Evolutionary conservation across 139 green algal genomes (phyloP).

Genomic region (Gonium pectorale): DNA sequence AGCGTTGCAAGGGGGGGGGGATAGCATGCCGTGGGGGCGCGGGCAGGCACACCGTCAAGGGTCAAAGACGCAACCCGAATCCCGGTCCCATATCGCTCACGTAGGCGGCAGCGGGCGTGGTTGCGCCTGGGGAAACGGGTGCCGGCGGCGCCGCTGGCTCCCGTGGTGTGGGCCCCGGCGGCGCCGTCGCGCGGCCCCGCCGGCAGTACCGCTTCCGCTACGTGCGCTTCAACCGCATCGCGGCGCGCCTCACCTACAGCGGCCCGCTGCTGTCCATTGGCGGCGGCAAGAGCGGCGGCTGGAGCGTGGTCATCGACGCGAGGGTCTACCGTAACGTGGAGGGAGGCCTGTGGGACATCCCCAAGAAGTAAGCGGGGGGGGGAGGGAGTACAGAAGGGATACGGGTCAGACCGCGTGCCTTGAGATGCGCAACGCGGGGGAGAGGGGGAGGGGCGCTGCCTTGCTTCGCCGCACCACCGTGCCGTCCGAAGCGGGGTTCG

Average conservation of each 20-base stretch:
- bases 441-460: not conserved
- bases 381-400: not conserved
- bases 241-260: constrained; percentile 76
- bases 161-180: not conserved
- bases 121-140: too few species aligned
- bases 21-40: too few species aligned
- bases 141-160: not conserved
- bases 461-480: not conserved
- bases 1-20: too few species aligned
- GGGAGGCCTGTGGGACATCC: constrained; percentile 77
- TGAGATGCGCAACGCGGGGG: not conserved
- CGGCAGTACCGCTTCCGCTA: constrained; percentile 71
- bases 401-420: not conserved
- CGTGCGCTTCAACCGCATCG: constrained; percentile 83
- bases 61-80: too few species aligned
- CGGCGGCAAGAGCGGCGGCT: constrained; percentile 66
- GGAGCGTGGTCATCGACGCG: constrained; percentile 81
- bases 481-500: too few species aligned
- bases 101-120: too few species aligned
- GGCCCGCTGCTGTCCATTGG: constrained; percentile 59
- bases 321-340: constrained; percentile 79
- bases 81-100: too few species aligned
- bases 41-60: too few species aligned
- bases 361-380: constrained; percentile 59
- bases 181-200: not conserved